Conservation (phyloP, 2,329 filamentous ascomycete species). For the Botryotinia convoluta region DNA sequence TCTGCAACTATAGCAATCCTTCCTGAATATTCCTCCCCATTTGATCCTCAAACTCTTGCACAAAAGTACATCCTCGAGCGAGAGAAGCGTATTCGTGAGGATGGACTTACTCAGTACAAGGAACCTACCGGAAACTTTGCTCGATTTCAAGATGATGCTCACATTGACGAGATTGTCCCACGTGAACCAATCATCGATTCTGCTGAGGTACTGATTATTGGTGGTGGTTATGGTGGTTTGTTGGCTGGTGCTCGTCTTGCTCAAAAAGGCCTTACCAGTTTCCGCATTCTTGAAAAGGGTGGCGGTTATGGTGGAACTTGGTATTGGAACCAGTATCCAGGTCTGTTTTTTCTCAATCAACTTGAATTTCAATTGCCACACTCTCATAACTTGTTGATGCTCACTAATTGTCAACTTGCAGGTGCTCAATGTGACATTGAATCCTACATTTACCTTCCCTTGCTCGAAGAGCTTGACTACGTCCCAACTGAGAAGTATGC, state of each 20-base stretch:
- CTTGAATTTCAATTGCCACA: neutral
- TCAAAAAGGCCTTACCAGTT: conserved; percentile 45
- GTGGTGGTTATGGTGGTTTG: conserved; percentile 41
- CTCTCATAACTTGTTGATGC: conserved; percentile 46
- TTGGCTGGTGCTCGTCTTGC: conserved; percentile 44
- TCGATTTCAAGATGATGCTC: conserved; percentile 11
- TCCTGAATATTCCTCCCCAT: conserved; percentile 10
- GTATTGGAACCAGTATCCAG: conserved; percentile 56
- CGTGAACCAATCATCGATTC: conserved; percentile 14
- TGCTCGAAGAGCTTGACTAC: conserved; percentile 19
- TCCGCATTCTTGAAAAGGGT: conserved; percentile 43
- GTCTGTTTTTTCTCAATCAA: conserved; percentile 40
- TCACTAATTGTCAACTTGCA: conserved; percentile 59
- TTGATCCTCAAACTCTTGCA: conserved; percentile 10
- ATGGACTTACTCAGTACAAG: conserved; percentile 19
- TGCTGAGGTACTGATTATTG: conserved; percentile 41
- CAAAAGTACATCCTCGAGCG: conserved; percentile 15
- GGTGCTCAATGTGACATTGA: conserved; percentile 21
- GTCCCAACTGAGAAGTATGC: conserved; percentile 56
- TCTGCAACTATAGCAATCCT: conserved; percentile 14
- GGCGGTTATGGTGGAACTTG: conserved; percentile 47
- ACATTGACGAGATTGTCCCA: neutral
- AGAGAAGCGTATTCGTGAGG: conserved; percentile 17
- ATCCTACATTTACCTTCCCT: conserved; percentile 20
- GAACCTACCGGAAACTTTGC: conserved; percentile 13